A percentile compares a stretch with the other conserved stretches of the same genome.
Evolutionary conservation across 2,329 filamentous ascomycete genomes (phyloP).

Genomic region (Aspergillus pseudotamarii): DNA sequence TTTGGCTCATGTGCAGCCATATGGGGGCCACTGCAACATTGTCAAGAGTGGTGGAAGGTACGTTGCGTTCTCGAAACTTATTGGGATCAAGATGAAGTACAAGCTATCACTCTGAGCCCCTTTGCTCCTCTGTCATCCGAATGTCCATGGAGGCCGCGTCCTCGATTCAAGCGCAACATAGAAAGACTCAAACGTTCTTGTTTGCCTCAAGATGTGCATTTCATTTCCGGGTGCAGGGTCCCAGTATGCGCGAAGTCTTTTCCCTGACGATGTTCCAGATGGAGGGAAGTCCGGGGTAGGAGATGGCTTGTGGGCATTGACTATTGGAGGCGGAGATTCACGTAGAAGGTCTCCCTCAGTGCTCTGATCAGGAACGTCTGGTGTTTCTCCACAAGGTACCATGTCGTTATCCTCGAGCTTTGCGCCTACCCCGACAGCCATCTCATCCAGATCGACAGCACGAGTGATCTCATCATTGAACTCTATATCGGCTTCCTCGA

Average conservation of each 20-base stretch:
- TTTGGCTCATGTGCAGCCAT: constrained; percentile 3
- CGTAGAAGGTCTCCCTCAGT: neutral
- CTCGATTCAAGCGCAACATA: constrained; percentile 1
- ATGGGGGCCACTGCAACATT: neutral
- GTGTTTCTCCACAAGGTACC: neutral
- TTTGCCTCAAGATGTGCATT: neutral
- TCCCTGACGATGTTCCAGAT: neutral
- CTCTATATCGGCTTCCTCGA: neutral
- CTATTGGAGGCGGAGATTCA: neutral
- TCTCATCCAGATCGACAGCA: neutral
- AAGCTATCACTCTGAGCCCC: neutral
- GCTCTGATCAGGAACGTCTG: neutral
- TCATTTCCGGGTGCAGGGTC: neutral
- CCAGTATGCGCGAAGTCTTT: neutral
- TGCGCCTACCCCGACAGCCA: neutral
- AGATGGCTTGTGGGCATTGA: neutral
- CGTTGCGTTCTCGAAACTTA: neutral
- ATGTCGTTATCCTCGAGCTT: neutral
- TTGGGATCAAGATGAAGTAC: neutral
- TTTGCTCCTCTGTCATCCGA: neutral
- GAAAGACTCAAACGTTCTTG: neutral
- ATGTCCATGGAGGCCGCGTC: neutral
- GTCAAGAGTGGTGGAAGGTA: neutral
- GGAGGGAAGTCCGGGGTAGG: neutral
- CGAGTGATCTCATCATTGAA: neutral